Percentiles rank a stretch among this genome's conserved stretches.
These are phyloP conservation scores for Beauveria australis DNA, from an alignment of 2,329 filamentous ascomycete species.

Conservation along the genomic window DNA sequence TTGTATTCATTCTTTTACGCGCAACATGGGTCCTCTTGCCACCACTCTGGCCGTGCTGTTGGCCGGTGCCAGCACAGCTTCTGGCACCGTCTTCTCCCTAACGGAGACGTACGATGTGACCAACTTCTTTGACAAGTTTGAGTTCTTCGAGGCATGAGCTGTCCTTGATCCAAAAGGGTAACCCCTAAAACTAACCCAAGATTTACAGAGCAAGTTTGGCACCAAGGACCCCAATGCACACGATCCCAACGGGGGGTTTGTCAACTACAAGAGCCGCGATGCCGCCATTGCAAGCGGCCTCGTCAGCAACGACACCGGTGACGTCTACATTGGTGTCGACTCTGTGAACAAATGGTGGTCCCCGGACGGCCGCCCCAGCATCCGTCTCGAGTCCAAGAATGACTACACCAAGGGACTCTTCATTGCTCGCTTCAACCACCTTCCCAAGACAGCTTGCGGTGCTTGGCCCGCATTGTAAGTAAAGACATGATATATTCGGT, in stretches of 20 bases:
- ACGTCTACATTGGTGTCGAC: conserved; percentile 35
- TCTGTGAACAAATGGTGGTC: conserved; percentile 13
- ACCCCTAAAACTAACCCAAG: background rate
- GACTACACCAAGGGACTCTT: conserved; percentile 59
- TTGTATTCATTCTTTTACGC: background rate
- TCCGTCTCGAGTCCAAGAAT: conserved; percentile 56
- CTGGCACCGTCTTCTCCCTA: background rate
- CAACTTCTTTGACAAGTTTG: conserved; percentile 42
- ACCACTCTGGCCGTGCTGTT: conserved; percentile 1
- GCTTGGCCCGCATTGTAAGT: conserved; percentile 62
- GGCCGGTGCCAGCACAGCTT: background rate
- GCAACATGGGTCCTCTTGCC: background rate
- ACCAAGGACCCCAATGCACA: conserved; percentile 16
- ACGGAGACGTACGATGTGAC: conserved; percentile 2
- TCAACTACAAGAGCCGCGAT: conserved; percentile 39
- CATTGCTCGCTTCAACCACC: conserved; percentile 60
- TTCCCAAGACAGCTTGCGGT: conserved; percentile 59
- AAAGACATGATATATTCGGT: background rate
- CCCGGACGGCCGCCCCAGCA: conserved; percentile 39
- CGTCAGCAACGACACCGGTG: conserved; percentile 22
- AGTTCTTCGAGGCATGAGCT: conserved; percentile 30
- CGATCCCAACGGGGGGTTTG: conserved; percentile 60
- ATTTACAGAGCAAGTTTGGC: conserved; percentile 9
- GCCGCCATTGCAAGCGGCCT: conserved; percentile 29
- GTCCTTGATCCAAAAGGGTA: background rate